Conservation (phyloP, 768 basidiomycete genomes). For the Sporobolomyces pararoseus region DNA sequence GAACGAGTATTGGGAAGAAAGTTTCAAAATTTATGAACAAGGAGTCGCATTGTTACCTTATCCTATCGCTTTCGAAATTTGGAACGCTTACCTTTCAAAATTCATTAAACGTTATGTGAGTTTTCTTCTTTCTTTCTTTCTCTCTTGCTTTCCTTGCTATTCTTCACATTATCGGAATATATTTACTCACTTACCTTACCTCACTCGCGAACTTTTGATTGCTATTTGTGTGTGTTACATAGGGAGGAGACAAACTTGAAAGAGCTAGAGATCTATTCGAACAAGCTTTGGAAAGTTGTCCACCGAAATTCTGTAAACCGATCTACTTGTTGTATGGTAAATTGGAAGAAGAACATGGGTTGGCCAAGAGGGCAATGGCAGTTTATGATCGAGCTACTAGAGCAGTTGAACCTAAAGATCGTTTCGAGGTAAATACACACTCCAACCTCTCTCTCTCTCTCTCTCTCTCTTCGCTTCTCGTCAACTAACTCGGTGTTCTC, state of each 20-base stretch:
- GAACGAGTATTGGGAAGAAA: conserved; percentile 96
- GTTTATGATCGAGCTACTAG: conserved; percentile 90
- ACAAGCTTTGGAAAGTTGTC: conserved; percentile 94
- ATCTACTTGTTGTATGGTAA: conserved; percentile 94
- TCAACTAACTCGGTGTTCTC: neutral
- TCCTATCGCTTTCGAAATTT: conserved; percentile 96
- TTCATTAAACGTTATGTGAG: conserved; percentile 93
- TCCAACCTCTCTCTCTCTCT: neutral
- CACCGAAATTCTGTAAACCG: conserved; percentile 87
- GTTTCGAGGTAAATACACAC: conserved; percentile 70
- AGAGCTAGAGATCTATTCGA: conserved; percentile 96
- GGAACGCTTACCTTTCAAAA: conserved; percentile 97
- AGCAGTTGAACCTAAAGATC: conserved; percentile 81
- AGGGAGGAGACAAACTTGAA: conserved; percentile 92
- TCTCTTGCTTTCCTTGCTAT: neutral
- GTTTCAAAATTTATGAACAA: conserved; percentile 98
- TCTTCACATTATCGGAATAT: neutral
- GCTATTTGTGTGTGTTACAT: too few relatives aligned
- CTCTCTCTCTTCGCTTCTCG: neutral
- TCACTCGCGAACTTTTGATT: too few relatives aligned
- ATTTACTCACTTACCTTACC: neutral
- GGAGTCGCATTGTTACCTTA: conserved; percentile 97
- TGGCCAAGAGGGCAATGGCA: conserved; percentile 92
- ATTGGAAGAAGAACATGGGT: conserved; percentile 87
- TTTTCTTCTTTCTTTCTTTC: too few relatives aligned